Evolutionary conservation across 345 rosid genomes (phyloP).

Genomic region (Rhodamnia rubescens): DNA sequence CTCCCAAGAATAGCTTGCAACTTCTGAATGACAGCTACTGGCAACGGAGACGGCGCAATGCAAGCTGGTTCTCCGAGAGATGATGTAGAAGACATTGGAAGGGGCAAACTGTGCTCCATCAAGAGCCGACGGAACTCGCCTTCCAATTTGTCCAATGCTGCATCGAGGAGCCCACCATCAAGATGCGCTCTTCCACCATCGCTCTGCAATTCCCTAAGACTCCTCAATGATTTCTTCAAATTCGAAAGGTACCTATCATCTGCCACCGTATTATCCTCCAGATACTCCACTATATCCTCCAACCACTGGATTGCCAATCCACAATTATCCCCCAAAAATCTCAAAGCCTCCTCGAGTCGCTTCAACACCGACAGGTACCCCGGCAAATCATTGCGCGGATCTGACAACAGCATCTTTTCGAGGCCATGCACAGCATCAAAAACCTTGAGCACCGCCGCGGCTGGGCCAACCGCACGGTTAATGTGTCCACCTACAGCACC

Average conservation of each 20-base stretch:
- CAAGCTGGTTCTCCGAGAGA: slow-evolving; percentile 53
- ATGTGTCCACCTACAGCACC: slow-evolving; percentile 81
- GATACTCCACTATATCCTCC: slow-evolving; percentile 94
- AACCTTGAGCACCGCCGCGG: slow-evolving; percentile 97
- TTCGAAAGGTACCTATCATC: slow-evolving; percentile 59
- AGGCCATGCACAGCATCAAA: slow-evolving; percentile 96
- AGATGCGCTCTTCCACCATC: slow-evolving; percentile 28
- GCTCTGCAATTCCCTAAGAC: slow-evolving; percentile 48
- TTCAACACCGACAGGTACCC: slow-evolving; percentile 81
- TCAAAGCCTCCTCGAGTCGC: slow-evolving; percentile 85
- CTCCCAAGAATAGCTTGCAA: slow-evolving; percentile 89
- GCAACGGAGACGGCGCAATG: slow-evolving; percentile 85
- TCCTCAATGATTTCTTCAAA: slow-evolving; percentile 56
- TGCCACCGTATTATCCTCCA: slow-evolving; percentile 78
- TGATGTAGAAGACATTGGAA: slow-evolving; percentile 71
- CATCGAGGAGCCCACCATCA: slow-evolving; percentile 85
- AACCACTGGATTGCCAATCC: slow-evolving; percentile 97
- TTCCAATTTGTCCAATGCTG: slow-evolving; percentile 75
- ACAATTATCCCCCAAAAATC: slow-evolving; percentile 83
- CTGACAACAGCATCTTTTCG: slow-evolving; percentile 79
- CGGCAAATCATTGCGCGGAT: slow-evolving; percentile 69
- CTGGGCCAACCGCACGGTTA: slow-evolving; percentile 97
- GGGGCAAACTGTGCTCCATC: slow-evolving; percentile 78
- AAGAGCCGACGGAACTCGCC: slow-evolving; percentile 63
- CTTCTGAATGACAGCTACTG: slow-evolving; percentile 77